Evolutionary conservation across 129 eudicot species (phyloP), one percentile per base, ranked within the genome.

Genomic region (Flaveria bidentis): DNA sequence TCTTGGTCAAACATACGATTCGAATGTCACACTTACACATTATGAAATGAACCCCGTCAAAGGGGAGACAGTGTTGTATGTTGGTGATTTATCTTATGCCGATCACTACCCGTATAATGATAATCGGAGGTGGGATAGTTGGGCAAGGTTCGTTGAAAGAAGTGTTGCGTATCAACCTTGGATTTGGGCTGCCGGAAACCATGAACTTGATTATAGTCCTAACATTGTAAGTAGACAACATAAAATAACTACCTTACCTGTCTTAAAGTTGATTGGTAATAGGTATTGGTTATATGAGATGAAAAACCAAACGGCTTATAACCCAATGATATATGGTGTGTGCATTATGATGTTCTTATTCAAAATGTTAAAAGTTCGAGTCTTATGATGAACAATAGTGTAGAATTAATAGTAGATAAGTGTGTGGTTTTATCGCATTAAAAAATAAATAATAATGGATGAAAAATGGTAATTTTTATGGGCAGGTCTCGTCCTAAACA

Each of bases 131-230:
- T 92, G 98, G 98, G 98, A 92, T 83, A 82, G 90, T 6, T 92
- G 98, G 98, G 96, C 83, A 68, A 89, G 96, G 69, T 92, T 92
- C 66, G 88, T 77, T 20, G 98, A 92, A 84, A 84, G 98, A 73
- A 84, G 86, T 67, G 85, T 81, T 42, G 98, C 98, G 53, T 92
- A 92, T 86, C 96, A 92, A 78, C 98, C 98, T 56, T 92, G 98
- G 98, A 90, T 92, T 64, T 89, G 93, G 96, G 86, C 98, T 2
- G 87, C 86, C 3, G 98, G 98, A 69, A 92, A 92, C 72, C 98
- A 92, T 57, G 98, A 92, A 78, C 74, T 92, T 30, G 96, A 90
- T 92, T 92, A 78, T 82, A 84, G 69, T 51, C 96, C 96, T 12
- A 82, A 72, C 71, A 81, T 92, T 4, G 98, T 90, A 83, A 89